Base-by-base conservation (phyloP, 2,329 filamentous ascomycete genomes). In the Neofusicoccum ribis region DNA sequence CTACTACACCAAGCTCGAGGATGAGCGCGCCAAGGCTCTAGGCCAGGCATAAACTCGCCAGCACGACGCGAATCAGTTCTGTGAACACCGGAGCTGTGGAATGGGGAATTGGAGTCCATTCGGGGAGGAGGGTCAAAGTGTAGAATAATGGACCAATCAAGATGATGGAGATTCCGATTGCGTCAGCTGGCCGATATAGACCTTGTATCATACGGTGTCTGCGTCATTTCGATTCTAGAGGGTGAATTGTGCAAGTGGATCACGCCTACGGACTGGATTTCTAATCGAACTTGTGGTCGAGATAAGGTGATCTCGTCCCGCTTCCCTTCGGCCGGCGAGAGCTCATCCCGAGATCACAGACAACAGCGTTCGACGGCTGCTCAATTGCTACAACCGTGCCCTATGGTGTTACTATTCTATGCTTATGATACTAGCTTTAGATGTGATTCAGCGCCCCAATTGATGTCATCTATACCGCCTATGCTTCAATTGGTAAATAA, bases 1-100 rank as follows among this genome's bases (percentile, higher is more conserved):
- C 72, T 87, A 84, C 81, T 89, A 89, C 82, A 79, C 83, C 74
- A 86, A 85, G 77, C 81, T 89, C 68, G 87, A 89, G 78, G 82
- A 86, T 71, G 81, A 88, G 79, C 82, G 87, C 69, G 85, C 85
- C 54, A 70, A 74, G 65, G 77, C 79, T 63, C 72, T 82, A 27
- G 79, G 80, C 67, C 76, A 80, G 64, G 27, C 47, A 54, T 56
- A 39, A 66, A 72, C 68, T 72, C 73, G 68, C 6, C 27, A 31
- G 27, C 27, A 31, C 6, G 27, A 27, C 44, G 46, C 17, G 49
- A 37, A 12, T 49, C 34, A 15, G 11, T 39, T n/a, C 15, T 27
- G 41, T 7, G 20, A 12, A 14, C 23, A 5, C 47, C 23, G 17
- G 34, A 50, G 43, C 11, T 17, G 17, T 62, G 39, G 46, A 50